Evolutionary conservation across 306 rosid genomes (phyloP), one percentile per base, ranked within the genome.

Genomic region (Citrullus colocynthis): DNA sequence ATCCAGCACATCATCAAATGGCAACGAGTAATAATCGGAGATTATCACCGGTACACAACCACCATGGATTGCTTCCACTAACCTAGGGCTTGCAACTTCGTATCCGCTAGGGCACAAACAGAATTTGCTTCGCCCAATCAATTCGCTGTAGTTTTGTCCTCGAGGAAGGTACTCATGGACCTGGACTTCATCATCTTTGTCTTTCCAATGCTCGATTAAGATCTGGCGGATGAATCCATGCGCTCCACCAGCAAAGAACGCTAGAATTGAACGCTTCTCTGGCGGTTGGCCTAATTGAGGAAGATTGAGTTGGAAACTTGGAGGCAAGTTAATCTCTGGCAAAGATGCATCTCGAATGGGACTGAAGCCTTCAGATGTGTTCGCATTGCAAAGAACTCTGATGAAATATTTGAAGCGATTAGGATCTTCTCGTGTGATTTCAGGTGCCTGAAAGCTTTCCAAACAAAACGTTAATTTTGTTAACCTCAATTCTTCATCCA

Each of bases 31-130:
- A 42, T 77, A 3, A 59, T 93, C 92, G 0, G 93, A 89, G 10
- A 93, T 82, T 30, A 93, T 83, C 8, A 93, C 93, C 0, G 97
- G 97, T 0, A 93, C 91, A 64, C 96, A 93, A 0, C 92, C 96
- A 5, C 84, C 36, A 10, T 76, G 78, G 37, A 89, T 89, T 3
- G 97, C 82, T 28, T 87, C 88, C 37, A 88, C 96, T 5, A 93
- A 7, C 54, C 97, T 88, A 2, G 97, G 91, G 74, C 97, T 93
- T 0, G 97, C 97, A 15, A 93, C 97, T 79, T 93, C 96, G 41
- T 78, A 89, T 0, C 97, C 97, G 81, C 97, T 93, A 1, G 96
- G 96, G 78, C 96, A 90, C 80, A 93, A 67, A 42, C 97, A 90
- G 56, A 86, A 93, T 83, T 81, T 93, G 85, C 89, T 86, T 0